phyloP scores from a whole-genome alignment of 1,284 basidiomycete species.

The Tetrapyrgos nigripes region DNA sequence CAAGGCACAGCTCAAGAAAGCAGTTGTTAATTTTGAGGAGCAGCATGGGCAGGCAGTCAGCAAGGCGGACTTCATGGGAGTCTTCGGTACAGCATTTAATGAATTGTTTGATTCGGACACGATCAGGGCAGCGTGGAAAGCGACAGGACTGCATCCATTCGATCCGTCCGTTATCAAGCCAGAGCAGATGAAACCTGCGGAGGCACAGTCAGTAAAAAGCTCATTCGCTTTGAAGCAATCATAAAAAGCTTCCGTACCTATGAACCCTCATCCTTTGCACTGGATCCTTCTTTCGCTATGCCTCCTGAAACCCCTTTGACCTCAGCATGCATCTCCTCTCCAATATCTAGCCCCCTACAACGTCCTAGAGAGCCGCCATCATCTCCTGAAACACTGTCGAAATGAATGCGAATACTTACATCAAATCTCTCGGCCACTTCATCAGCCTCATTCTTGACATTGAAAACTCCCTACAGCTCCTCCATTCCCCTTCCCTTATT shows the following conservation, averaged over 20 bases:
- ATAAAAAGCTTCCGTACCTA: conserved; percentile 23
- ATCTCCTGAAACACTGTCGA: conserved; percentile 23
- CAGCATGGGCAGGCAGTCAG: conserved; percentile 16
- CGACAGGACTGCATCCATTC: conserved; percentile 38
- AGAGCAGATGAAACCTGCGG: conserved; percentile 30
- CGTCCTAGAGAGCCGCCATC: no score
- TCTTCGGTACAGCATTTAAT: conserved; percentile 31
- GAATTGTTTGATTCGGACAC: conserved; percentile 27
- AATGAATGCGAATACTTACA: conserved; percentile 24
- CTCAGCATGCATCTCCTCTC: neutral
- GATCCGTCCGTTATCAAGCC: conserved; percentile 27
- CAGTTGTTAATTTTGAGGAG: conserved; percentile 23
- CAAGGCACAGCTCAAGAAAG: conserved; percentile 22
- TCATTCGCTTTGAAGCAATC: conserved; percentile 29
- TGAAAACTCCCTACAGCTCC: conserved; percentile 17
- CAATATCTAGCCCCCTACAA: neutral
- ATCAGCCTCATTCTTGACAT: conserved; percentile 29
- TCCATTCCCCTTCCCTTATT: conserved; percentile 19
- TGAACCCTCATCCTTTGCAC: no score
- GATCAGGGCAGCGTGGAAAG: conserved; percentile 32
- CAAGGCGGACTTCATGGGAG: conserved; percentile 32
- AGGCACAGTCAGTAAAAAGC: conserved; percentile 25
- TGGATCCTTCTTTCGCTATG: neutral
- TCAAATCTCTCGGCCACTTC: conserved; percentile 16
- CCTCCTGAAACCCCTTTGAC: no score